phyloP scores from a whole-genome alignment of 352 stramenopile species.

The Phytopythium oedochilum region DNA sequence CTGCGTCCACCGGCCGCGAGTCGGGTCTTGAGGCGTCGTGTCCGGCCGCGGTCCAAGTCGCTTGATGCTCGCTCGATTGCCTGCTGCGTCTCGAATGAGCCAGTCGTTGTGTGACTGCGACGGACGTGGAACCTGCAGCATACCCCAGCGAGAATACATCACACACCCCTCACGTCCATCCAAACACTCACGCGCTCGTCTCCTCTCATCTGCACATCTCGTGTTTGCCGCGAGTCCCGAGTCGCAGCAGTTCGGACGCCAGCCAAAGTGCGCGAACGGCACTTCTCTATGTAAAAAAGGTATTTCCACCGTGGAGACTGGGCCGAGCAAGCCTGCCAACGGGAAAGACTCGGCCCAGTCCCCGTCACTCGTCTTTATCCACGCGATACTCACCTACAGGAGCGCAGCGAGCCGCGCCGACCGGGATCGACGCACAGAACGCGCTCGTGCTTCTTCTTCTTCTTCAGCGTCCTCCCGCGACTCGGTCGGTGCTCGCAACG shows the following conservation, averaged over 20 bases:
- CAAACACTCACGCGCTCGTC: not conserved
- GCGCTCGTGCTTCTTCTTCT: not conserved
- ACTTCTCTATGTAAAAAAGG: conserved; percentile 7
- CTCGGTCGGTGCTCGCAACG: not conserved
- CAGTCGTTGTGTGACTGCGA: too few relatives aligned
- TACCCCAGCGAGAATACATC: too few relatives aligned
- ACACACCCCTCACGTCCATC: too few relatives aligned
- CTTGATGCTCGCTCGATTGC: too few relatives aligned
- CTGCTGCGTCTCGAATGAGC: too few relatives aligned
- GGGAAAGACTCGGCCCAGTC: not conserved
- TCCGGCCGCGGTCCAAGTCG: not conserved
- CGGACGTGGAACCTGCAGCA: too few relatives aligned
- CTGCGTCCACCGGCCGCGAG: not conserved
- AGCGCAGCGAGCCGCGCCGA: not conserved
- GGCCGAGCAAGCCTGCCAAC: conserved; percentile 1
- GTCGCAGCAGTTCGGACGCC: not conserved
- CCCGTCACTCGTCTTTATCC: conserved; percentile 2
- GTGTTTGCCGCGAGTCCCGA: too few relatives aligned
- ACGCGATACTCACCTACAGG: not conserved
- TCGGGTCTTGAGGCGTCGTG: not conserved
- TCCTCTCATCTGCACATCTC: not conserved
- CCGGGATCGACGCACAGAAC: not conserved
- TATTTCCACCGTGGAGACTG: not conserved
- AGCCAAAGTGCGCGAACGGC: not conserved
- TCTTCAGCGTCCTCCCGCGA: not conserved